phyloP scores from a whole-genome alignment of 176 grass and related monocot genomes.

The Elymus sibiricus region DNA sequence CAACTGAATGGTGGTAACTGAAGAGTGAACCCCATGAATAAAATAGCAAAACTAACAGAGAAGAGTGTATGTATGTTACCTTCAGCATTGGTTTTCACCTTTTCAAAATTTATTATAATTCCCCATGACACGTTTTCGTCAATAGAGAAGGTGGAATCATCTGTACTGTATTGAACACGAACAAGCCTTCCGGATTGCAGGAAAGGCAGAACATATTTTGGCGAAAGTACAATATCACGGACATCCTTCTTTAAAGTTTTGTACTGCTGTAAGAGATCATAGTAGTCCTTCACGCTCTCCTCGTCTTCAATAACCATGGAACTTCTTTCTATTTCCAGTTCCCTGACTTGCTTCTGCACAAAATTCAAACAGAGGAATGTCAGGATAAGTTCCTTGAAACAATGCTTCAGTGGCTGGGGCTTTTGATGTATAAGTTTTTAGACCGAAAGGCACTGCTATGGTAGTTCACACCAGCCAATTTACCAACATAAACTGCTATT shows the following conservation, averaged over 20 bases:
- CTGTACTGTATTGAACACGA: conserved; percentile 44
- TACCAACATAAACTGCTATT: neutral
- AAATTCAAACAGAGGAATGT: conserved; percentile 17
- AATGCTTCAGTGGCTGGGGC: neutral
- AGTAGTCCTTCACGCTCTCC: conserved; percentile 85
- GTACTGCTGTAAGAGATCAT: conserved; percentile 82
- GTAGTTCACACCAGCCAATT: neutral
- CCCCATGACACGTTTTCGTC: conserved; percentile 69
- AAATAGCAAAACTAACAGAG: neutral
- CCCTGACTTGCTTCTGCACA: conserved; percentile 83
- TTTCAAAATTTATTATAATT: conserved; percentile 84
- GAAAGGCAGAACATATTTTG: conserved; percentile 87
- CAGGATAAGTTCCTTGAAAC: neutral
- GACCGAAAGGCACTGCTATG: neutral
- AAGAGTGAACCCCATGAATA: neutral
- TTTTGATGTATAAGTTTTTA: neutral
- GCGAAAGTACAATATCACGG: conserved; percentile 66
- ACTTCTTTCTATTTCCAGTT: conserved; percentile 80
- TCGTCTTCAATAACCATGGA: conserved; percentile 96
- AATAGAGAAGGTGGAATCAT: conserved; percentile 42
- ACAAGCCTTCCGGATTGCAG: conserved; percentile 90
- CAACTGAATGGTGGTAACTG: too few relatives aligned
- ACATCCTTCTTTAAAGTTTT: conserved; percentile 77
- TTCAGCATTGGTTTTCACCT: conserved; percentile 67
- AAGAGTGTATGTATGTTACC: conserved; percentile 31